Evolutionary conservation across 1,284 basidiomycete species (phyloP), one percentile per base, ranked within the genome.

Genomic region (Pyrrhoderma noxium): DNA sequence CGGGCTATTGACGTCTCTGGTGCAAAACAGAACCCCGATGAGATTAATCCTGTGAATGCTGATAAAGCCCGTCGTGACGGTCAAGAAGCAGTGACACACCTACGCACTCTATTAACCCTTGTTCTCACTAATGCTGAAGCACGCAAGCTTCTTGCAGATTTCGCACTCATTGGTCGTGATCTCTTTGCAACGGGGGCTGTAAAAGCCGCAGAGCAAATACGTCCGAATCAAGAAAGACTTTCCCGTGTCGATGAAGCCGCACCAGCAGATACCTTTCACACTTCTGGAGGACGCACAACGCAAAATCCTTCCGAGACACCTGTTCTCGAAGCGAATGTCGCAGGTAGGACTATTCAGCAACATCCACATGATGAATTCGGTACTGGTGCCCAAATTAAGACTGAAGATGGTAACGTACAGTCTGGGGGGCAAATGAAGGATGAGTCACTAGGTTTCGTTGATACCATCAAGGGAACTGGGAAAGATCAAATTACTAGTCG

Each of bases 101-200:
- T 96, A n/a, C 85, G 90, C 57, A 92, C 90, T 0, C 76, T 96
- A 45, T 69, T 88, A 49, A 78, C 77, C 19, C 84, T 96, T 59
- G 76, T 96, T 61, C 73, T 91, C 58, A 94, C 92, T 64, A 96
- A 95, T 71, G 85, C 84, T 1, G 93, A 96, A 70, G 85, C 89
- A 36, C 86, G 92, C 63, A 96, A 96, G 68, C 82, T 94, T 47
- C 66, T 93, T 50, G 78, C 79, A 34, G 92, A 95, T 67, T 80
- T 91, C 59, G 81, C 82, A 23, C 65, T 90, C 57, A 82, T 94
- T 53, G 91, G 89, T 0, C 86, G 92, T 51, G 91, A 95, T 68
- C 72, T 96, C 52, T 83, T 95, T 56, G 82, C 90, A 16, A 82
- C 80, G 46, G 81, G 80, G 23, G 86, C 89, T 0, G 66, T 73